Evolutionary conservation across 2,329 filamentous ascomycete species (phyloP).

Genomic region (Rhexocercosporidium sp.): DNA sequence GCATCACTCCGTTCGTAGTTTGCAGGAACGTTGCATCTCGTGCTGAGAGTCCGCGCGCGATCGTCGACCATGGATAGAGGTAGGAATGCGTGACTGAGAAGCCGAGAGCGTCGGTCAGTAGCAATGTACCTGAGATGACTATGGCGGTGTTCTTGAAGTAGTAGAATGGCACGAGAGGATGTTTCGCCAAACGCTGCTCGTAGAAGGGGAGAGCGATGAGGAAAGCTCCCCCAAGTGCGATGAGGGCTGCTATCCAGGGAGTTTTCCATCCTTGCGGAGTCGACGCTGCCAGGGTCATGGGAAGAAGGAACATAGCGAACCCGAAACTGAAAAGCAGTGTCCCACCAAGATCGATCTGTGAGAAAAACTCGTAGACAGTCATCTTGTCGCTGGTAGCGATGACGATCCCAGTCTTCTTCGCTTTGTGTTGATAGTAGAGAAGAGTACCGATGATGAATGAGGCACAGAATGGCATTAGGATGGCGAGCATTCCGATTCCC

Average conservation of each 20-base stretch:
- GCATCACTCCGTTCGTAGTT: conserved; percentile 46
- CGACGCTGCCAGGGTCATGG: conserved; percentile 51
- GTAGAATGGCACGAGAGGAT: conserved; percentile 52
- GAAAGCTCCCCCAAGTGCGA: conserved; percentile 48
- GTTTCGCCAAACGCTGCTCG: conserved; percentile 49
- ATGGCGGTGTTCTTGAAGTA: conserved; percentile 53
- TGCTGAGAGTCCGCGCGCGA: conserved; percentile 48
- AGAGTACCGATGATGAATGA: conserved; percentile 55
- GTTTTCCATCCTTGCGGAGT: conserved; percentile 44
- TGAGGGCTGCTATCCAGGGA: conserved; percentile 51
- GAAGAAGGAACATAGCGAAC: conserved; percentile 53
- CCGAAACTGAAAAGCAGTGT: conserved; percentile 53
- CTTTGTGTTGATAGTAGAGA: conserved; percentile 54
- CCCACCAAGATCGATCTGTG: conserved; percentile 48
- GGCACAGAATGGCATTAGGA: conserved; percentile 58
- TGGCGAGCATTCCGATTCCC: conserved; percentile 62
- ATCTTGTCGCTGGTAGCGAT: conserved; percentile 43
- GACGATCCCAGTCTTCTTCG: conserved; percentile 48
- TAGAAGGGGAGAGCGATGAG: conserved; percentile 53
- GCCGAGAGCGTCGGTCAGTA: conserved; percentile 49
- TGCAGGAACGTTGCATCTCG: conserved; percentile 46
- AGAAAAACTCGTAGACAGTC: conserved; percentile 44
- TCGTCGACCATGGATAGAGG: conserved; percentile 52
- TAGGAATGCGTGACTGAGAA: conserved; percentile 54
- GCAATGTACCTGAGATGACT: conserved; percentile 47